Evolutionary conservation across 2,329 filamentous ascomycete genomes (phyloP), one percentile per base, ranked within the genome.

Genomic region (Drechslerella coelobrocha): DNA sequence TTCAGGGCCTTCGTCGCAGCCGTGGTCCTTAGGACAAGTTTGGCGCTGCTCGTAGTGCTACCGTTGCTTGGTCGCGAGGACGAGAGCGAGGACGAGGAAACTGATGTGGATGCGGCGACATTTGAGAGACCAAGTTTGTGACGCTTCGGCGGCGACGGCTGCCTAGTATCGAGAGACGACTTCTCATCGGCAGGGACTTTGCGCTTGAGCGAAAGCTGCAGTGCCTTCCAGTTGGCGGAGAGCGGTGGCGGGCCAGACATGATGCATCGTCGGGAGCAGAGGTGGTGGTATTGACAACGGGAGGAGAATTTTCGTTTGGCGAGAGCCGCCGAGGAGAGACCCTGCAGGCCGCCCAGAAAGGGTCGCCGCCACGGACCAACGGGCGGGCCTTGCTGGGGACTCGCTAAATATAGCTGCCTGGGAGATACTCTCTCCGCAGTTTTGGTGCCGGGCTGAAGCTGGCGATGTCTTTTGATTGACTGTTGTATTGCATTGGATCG

Each of bases 201-300:
- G 19, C 66, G 66, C 39, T 73, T 68, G 34, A 76, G 54, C 26
- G 55, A 72, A 55, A 74, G 69, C 51, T 74, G 73, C 41, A 76
- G 74, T 7, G 72, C 52, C 61, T 75, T 73, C 75, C 75, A 76
- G 43, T 76, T 76, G 61, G 61, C 69, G n/a, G 75, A 76, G n/a
- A 75, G 74, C 34, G 51, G 48, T 34, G 53, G 59, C 41, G 59
- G 59, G 34, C 59, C 56, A 39, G 66, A 71, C 66, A 71, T 71
- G 8, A 17, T 19, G 41, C 41, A 45, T 45, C n/a, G 19, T 23
- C 19, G 37, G n/a, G 37, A 5, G 9, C 4, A 19, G 19, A 8
- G n/a, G 19, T 6, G 41, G 19, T 7, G 17, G 8, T 19, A 3
- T 14, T 19, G 29, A 12, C 19, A 7, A 19, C 17, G 41, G 21